Evolutionary conservation across 768 basidiomycete species (phyloP).

Genomic region (Dentipellis fragilis): DNA sequence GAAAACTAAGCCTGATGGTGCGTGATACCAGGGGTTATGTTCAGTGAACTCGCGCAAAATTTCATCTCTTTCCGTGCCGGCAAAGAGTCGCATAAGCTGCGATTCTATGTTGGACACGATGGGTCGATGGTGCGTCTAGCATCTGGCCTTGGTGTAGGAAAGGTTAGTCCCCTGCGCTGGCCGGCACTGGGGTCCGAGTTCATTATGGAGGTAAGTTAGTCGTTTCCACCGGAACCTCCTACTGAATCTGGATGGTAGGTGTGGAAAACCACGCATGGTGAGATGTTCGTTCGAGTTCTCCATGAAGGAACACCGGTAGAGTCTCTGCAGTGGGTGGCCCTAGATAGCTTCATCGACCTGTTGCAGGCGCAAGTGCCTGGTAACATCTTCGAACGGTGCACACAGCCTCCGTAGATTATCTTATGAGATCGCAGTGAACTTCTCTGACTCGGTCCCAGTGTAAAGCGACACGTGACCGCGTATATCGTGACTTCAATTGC

Average conservation of each 20-base stretch:
- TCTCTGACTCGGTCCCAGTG: no score
- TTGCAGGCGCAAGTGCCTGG: slow-evolving; percentile 26
- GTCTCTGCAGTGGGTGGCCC: slow-evolving; percentile 25
- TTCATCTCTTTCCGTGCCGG: slow-evolving; percentile 25
- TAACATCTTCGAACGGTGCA: slow-evolving; percentile 21
- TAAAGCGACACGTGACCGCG: no score
- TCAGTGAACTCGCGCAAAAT: slow-evolving; percentile 32
- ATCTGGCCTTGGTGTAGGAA: slow-evolving; percentile 31
- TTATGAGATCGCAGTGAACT: no score
- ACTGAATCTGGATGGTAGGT: slow-evolving; percentile 21
- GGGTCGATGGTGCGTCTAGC: slow-evolving; percentile 32
- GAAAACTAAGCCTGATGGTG: not conserved
- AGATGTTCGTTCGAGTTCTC: slow-evolving; percentile 30
- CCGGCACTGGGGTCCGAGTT: slow-evolving; percentile 38
- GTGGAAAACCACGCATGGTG: slow-evolving; percentile 21
- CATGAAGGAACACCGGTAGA: slow-evolving; percentile 33
- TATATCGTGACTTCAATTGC: no score
- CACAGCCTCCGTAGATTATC: no score
- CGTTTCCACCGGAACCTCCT: not conserved
- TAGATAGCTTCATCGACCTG: slow-evolving; percentile 25
- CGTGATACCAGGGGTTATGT: slow-evolving; percentile 29
- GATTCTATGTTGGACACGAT: slow-evolving; percentile 38
- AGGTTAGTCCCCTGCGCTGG: slow-evolving; percentile 27
- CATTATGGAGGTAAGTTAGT: slow-evolving; percentile 30
- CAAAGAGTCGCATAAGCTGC: slow-evolving; percentile 25